These are phyloP conservation scores for Mercurialis annua DNA, from an alignment of 345 rosid genomes.

Conservation along the genomic window DNA sequence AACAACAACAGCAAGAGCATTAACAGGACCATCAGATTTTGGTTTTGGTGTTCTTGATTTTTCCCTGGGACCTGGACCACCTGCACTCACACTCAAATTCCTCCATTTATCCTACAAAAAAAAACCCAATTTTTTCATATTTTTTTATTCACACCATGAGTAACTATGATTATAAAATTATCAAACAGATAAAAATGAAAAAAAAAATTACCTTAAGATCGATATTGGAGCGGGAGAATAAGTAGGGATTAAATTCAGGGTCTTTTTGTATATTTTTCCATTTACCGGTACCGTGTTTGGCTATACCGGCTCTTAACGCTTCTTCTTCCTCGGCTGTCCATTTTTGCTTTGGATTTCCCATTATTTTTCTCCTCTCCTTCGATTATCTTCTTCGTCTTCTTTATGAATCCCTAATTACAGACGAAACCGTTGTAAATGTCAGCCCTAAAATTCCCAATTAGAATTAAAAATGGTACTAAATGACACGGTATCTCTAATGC, in stretches of 20 bases:
- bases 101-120: conserved; percentile 84
- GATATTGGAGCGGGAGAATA: conserved; percentile 63
- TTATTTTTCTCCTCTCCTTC: conserved; percentile 5
- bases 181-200: not conserved
- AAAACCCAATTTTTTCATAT: not conserved
- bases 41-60: conserved; percentile 49
- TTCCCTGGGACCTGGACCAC: conserved; percentile 49
- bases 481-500: not conserved
- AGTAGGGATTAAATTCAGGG: conserved; percentile 55
- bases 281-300: conserved; percentile 69
- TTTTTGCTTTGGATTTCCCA: conserved; percentile 66
- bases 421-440: conserved; percentile 11
- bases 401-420: not conserved
- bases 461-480: not conserved
- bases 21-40: conserved; percentile 38
- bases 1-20: conserved; percentile 20
- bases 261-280: conserved; percentile 69
- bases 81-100: conserved; percentile 66
- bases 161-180: not conserved
- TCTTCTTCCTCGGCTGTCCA: conserved; percentile 82
- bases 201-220: conserved; percentile 57
- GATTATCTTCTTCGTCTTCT: not conserved
- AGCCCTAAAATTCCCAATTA: conserved; percentile 19
- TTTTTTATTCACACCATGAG: not conserved
- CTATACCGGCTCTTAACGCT: conserved; percentile 62